Evolutionary conservation across 2,329 filamentous ascomycete genomes (phyloP).

Genomic region (Trichoderma aggressivum): DNA sequence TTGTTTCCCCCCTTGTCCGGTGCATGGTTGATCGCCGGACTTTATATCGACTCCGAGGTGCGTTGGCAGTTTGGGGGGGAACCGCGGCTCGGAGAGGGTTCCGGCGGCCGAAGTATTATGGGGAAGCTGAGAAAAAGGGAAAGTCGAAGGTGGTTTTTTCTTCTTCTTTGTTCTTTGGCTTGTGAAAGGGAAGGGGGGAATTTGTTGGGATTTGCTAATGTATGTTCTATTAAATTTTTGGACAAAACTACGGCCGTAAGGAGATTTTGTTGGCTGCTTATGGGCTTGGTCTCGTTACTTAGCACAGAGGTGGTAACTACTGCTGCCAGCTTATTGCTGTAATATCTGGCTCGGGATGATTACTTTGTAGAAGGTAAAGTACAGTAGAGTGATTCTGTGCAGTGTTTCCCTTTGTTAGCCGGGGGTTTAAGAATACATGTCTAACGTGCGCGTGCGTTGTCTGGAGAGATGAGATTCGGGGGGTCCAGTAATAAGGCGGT

Average conservation of each 20-base stretch:
- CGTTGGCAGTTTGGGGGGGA: not conserved
- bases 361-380: not conserved
- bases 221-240: not conserved
- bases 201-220: constrained; percentile 8
- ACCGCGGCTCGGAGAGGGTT: not conserved
- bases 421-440: not conserved
- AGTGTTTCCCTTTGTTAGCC: not conserved
- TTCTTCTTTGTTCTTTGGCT: not conserved
- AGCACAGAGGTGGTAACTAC: not conserved
- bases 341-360: not conserved
- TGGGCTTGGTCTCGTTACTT: not conserved
- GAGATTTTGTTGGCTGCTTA: not conserved
- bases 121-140: not conserved
- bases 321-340: not conserved
- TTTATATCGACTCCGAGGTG: constrained; percentile 13
- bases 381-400: not conserved
- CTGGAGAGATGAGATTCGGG: not conserved
- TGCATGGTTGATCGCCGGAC: not conserved
- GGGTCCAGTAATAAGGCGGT: not conserved
- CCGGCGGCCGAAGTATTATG: not conserved
- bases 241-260: not conserved
- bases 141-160: not conserved
- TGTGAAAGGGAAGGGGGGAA: not conserved
- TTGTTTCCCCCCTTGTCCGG: not conserved
- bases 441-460: not conserved